Conservation (phyloP, 441 rosid genomes). For the Hura crepitans region DNA sequence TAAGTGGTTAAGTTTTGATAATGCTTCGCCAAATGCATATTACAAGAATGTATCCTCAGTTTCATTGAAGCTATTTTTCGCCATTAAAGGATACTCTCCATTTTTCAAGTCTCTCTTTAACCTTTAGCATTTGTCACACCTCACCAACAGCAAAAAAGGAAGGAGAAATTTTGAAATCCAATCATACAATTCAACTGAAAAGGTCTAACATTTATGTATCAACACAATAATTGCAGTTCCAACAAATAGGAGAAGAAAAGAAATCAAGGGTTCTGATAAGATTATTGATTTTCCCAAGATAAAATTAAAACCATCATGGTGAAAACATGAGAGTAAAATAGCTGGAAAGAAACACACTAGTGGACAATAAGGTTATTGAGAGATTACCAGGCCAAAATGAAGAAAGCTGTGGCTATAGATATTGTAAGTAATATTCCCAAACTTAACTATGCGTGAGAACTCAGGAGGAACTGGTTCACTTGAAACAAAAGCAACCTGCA, state of each 20-base stretch:
- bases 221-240: not conserved
- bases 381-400: slow-evolving; percentile 71
- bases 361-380: not conserved
- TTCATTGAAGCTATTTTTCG: not conserved
- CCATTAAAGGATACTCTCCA: not conserved
- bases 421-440: slow-evolving; percentile 58
- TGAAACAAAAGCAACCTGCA: slow-evolving; percentile 78
- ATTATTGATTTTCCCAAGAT: not conserved
- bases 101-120: not conserved
- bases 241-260: not conserved
- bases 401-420: slow-evolving; percentile 92
- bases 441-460: slow-evolving; percentile 46
- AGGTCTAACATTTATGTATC: not conserved
- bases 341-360: slow-evolving; percentile 6
- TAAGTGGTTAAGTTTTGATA: not conserved
- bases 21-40: not conserved
- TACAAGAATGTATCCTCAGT: not conserved
- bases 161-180: not conserved
- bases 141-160: not conserved
- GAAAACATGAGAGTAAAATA: not conserved
- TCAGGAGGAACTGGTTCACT: slow-evolving; percentile 61
- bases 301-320: not conserved
- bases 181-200: not conserved
- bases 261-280: not conserved
- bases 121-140: not conserved